Percentiles rank a stretch among this genome's conserved stretches.
Conservation (phyloP, 306 rosid genomes). For the Betula pendula region DNA sequence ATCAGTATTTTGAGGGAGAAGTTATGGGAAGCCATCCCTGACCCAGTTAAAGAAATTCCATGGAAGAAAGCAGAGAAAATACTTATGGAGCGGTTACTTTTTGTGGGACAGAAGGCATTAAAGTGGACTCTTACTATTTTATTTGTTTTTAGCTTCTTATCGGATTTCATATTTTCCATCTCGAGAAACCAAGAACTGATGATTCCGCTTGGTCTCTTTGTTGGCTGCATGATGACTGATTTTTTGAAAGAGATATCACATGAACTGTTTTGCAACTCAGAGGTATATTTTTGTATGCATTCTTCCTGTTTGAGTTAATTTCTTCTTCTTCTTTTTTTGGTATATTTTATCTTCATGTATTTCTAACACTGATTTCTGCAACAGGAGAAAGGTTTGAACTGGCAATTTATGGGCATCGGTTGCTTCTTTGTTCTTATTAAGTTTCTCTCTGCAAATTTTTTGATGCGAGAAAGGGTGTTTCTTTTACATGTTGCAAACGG, state of each 20-base stretch:
- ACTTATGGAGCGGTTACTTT: constrained; percentile 28
- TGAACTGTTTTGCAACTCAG: constrained; percentile 31
- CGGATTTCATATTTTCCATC: constrained; percentile 39
- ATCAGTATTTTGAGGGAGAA: constrained; percentile 30
- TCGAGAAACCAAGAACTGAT: constrained; percentile 40
- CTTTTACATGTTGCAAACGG: constrained; percentile 47
- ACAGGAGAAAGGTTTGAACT: constrained; percentile 33
- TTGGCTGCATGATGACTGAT: constrained; percentile 40
- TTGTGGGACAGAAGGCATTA: constrained; percentile 30
- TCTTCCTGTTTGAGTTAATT: neutral
- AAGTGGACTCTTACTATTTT: constrained; percentile 36
- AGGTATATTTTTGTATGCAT: constrained; percentile 22
- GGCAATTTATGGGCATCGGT: constrained; percentile 33
- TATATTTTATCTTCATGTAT: neutral
- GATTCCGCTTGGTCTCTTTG: constrained; percentile 49
- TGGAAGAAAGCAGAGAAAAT: constrained; percentile 43
- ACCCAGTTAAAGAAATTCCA: constrained; percentile 38
- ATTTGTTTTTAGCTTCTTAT: constrained; percentile 22
- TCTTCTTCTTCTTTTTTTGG: neutral
- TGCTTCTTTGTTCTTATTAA: constrained; percentile 38
- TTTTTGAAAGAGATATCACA: constrained; percentile 37
- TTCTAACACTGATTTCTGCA: neutral
- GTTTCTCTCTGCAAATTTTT: constrained; percentile 25
- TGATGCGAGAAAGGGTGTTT: constrained; percentile 22
- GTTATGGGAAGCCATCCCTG: constrained; percentile 39